Evolutionary conservation across 2,329 filamentous ascomycete genomes (phyloP).

Genomic region (Beauveria rudraprayagi): DNA sequence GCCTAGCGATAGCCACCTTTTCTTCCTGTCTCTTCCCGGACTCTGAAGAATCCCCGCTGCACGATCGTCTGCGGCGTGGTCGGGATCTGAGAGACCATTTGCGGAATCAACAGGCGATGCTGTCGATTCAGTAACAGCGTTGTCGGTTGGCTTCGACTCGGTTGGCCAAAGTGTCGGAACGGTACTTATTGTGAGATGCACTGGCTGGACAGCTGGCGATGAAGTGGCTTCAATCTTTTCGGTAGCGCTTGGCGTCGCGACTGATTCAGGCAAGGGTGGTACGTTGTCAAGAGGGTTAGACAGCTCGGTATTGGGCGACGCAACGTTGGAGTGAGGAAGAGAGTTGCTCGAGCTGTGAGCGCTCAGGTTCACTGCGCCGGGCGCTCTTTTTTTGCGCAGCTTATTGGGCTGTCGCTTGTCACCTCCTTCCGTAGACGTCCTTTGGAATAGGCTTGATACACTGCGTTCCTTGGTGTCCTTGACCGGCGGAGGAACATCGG

Average conservation of each 20-base stretch:
- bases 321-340: conserved; percentile 39
- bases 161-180: conserved; percentile 6
- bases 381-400: conserved; percentile 75
- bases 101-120: conserved; percentile 69
- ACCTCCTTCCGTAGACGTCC: conserved; percentile 51
- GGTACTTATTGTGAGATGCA: conserved; percentile 12
- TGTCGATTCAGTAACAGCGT: conserved; percentile 57
- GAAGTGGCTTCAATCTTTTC: conserved; percentile 6
- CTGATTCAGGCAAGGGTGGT: conserved; percentile 14
- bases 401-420: conserved; percentile 78
- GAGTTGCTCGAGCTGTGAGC: conserved; percentile 86
- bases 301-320: conserved; percentile 39
- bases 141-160: conserved; percentile 22
- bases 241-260: conserved; percentile 14
- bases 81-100: conserved; percentile 76
- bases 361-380: conserved; percentile 71
- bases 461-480: conserved; percentile 55
- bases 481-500: conserved; percentile 33
- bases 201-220: conserved; percentile 6
- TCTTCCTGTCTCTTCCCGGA: conserved; percentile 61
- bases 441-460: conserved; percentile 62
- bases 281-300: conserved; percentile 38
- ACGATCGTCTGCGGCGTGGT: conserved; percentile 56
- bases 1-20: conserved; percentile 65
- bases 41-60: conserved; percentile 27